Percentiles rank a stretch among this genome's conserved stretches.
These are phyloP conservation scores for Penicillium maclennaniae DNA, from an alignment of 495 filamentous ascomycete species.

Conservation along the genomic window DNA sequence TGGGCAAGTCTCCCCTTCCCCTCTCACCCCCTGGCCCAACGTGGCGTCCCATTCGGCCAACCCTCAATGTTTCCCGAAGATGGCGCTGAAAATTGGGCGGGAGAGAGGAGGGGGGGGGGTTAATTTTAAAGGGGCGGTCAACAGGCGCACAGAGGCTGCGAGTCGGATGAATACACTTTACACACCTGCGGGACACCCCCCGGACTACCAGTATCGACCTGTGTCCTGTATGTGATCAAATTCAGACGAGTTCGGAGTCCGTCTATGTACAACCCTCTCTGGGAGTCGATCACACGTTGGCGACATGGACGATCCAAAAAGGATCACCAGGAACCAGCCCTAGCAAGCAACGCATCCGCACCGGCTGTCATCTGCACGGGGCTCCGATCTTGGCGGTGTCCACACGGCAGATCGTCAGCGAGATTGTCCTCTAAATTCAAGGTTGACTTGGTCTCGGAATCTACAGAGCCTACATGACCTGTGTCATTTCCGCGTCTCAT, in stretches of 20 bases:
- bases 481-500: neutral
- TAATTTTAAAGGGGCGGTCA: slow-evolving; percentile 20
- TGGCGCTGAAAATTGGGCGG: slow-evolving; percentile 20
- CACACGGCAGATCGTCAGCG: slow-evolving; percentile 45
- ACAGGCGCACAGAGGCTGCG: neutral
- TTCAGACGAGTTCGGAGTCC: too few relatives aligned
- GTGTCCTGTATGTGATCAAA: too few relatives aligned
- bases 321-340: slow-evolving; percentile 19
- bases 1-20: neutral
- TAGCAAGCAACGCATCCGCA: slow-evolving; percentile 12
- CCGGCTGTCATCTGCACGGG: slow-evolving; percentile 41
- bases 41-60: neutral
- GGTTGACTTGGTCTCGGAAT: slow-evolving; percentile 6
- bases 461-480: too few relatives aligned
- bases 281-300: neutral
- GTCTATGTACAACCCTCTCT: neutral
- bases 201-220: neutral
- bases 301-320: slow-evolving; percentile 19
- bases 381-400: slow-evolving; percentile 39
- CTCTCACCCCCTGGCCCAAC: too few relatives aligned
- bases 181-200: neutral
- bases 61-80: slow-evolving; percentile 19
- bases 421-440: slow-evolving; percentile 27
- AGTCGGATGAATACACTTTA: neutral
- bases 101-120: neutral